These are phyloP conservation scores for Telopea speciosissima DNA, from an alignment of 177 flowering plant species.

Conservation along the genomic window DNA sequence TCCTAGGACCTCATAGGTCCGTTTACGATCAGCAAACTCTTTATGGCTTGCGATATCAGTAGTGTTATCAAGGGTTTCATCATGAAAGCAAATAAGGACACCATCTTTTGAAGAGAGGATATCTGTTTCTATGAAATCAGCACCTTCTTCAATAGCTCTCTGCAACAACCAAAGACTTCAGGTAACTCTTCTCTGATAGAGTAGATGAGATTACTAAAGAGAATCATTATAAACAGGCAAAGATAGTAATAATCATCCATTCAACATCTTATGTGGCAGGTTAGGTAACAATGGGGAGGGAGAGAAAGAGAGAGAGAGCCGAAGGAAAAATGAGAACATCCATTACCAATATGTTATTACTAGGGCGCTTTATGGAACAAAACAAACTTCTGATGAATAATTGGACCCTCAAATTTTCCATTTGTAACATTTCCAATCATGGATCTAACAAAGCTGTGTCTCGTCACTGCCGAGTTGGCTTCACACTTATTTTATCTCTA, in stretches of 20 bases:
- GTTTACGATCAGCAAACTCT: conserved; percentile 71
- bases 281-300: background rate
- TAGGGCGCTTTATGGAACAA: background rate
- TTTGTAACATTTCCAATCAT: background rate
- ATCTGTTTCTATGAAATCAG: conserved; percentile 96
- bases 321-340: background rate
- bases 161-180: conserved; percentile 28
- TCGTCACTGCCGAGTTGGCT: background rate
- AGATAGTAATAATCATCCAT: background rate
- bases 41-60: conserved; percentile 68
- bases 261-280: background rate
- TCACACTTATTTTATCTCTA: background rate
- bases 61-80: conserved; percentile 73
- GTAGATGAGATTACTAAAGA: background rate
- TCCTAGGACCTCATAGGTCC: conserved; percentile 87
- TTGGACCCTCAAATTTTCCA: background rate
- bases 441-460: background rate
- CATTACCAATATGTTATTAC: background rate
- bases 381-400: background rate
- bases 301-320: background rate
- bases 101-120: conserved; percentile 90
- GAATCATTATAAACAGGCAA: background rate
- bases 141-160: conserved; percentile 97
- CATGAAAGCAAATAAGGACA: conserved; percentile 87
- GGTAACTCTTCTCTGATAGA: background rate